Evolutionary conservation across 106 monocot species (phyloP), one percentile per base, ranked within the genome.

Genomic region (Dendrobium huoshanense): DNA sequence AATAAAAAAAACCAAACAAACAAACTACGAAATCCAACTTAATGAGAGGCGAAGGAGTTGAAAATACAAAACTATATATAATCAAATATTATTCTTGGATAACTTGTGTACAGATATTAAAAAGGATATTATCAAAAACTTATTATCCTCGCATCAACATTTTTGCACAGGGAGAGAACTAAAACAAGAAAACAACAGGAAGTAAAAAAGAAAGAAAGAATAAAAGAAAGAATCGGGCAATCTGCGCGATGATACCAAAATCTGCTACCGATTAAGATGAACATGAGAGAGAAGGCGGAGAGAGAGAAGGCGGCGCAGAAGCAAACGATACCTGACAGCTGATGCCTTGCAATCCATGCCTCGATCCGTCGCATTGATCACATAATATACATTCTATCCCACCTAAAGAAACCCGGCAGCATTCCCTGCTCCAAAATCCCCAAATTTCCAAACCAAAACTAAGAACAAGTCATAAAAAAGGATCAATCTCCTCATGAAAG

Each of bases 321-420:
- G 64, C 7, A 65, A 65, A 8, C 25, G 25, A 65, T 24, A 65
- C 64, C 64, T 65, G 64, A 22, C 64, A 24, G 24, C 1, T 9
- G 64, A 65, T 65, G 64, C 64, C 64, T 65, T 65, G 64, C 64
- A 65, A 22, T 65, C 22, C 64, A 65, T 65, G 24, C 64, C 64
- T 65, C 64, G 64, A 65, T 65, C 64, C 64, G 64, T 65, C 64
- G 64, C 64, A 65, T 65, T 65, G 64, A 65, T 65, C 64, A 65
- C 64, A 65, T 65, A 65, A 65, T 24, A 65, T 65, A 22, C 25
- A 65, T 65, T 25, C 51, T 65, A 65, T 65, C n/a, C 64, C 5
- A 65, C 25, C 64, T 65, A 65, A 7, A 7, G 13, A 65, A 22
- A 65, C n/a, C 4, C 64, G 25, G n/a, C 64, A 25, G 6, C 64